Evolutionary conservation across 768 basidiomycete species (phyloP).

Genomic region (Boletus insuetus): DNA sequence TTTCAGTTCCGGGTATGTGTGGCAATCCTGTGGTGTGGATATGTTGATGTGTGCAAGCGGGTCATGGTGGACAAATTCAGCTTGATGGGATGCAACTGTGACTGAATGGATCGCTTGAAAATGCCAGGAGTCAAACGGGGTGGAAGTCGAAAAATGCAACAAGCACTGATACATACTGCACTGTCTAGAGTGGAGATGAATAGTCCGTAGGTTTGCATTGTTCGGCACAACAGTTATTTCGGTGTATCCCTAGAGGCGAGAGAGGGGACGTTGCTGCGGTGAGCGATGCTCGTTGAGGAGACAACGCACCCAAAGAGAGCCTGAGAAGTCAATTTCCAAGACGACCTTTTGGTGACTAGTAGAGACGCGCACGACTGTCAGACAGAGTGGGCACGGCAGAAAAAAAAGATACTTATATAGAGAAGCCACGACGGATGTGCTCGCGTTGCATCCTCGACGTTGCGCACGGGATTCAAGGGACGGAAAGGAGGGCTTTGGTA

Average conservation of each 20-base stretch:
- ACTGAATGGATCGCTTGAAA: constrained; percentile 66
- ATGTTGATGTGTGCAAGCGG: constrained; percentile 64
- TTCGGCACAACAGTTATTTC: constrained; percentile 88
- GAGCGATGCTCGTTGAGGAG: constrained; percentile 22
- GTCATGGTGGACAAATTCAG: constrained; percentile 79
- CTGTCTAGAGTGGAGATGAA: constrained; percentile 88
- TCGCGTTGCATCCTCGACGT: constrained; percentile 65
- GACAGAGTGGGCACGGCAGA: constrained; percentile 21
- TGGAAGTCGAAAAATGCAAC: constrained; percentile 11
- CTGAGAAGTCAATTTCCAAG: constrained; percentile 90
- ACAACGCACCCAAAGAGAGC: constrained; percentile 71
- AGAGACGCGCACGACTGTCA: constrained; percentile 55
- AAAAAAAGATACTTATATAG: constrained; percentile 70
- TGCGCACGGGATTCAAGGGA: constrained; percentile 3
- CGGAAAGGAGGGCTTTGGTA: neutral
- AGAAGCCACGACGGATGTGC: constrained; percentile 76
- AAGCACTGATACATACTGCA: constrained; percentile 56
- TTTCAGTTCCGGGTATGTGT: constrained; percentile 91
- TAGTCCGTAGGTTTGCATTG: constrained; percentile 71
- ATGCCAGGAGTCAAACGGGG: constrained; percentile 21
- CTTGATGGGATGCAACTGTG: constrained; percentile 65
- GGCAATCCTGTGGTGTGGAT: constrained; percentile 73
- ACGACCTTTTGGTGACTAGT: constrained; percentile 97
- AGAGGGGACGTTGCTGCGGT: constrained; percentile 14
- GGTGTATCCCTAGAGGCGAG: constrained; percentile 72